Conservation (phyloP, 768 basidiomycete genomes). For the Amanita exitialis region DNA sequence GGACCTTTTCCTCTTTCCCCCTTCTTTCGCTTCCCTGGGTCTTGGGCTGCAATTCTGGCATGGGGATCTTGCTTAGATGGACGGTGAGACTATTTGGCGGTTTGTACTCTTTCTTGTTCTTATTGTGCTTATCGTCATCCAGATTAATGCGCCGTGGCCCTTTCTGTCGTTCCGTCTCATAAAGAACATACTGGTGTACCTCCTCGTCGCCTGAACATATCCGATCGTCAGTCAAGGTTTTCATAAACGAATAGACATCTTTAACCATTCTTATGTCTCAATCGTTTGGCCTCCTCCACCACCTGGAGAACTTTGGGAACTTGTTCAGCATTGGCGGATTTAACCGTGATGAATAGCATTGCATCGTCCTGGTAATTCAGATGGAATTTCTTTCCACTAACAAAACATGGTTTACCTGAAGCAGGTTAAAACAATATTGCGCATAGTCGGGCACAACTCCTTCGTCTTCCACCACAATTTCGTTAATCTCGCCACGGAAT, state of each 20-base stretch:
- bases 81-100: constrained; percentile 62
- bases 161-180: constrained; percentile 44
- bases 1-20: constrained; percentile 28
- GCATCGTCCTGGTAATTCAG: constrained; percentile 51
- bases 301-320: constrained; percentile 76
- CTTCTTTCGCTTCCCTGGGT: constrained; percentile 20
- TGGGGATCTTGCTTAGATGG: constrained; percentile 79
- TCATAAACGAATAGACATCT: not conserved
- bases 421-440: constrained; percentile 49
- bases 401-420: constrained; percentile 35
- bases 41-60: constrained; percentile 72
- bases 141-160: constrained; percentile 62
- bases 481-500: constrained; percentile 60
- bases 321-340: constrained; percentile 48
- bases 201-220: constrained; percentile 38
- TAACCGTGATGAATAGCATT: constrained; percentile 70
- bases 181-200: constrained; percentile 67
- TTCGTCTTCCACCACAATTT: constrained; percentile 60
- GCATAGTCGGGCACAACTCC: constrained; percentile 60
- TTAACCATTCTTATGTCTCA: constrained; percentile 64
- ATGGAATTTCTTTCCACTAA: not conserved
- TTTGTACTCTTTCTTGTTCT: constrained; percentile 36
- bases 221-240: not conserved
- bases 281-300: constrained; percentile 72
- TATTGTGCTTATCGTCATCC: constrained; percentile 38